Base-by-base conservation (phyloP, 2,329 filamentous ascomycete genomes). In the Pseudocercospora fuligena region DNA sequence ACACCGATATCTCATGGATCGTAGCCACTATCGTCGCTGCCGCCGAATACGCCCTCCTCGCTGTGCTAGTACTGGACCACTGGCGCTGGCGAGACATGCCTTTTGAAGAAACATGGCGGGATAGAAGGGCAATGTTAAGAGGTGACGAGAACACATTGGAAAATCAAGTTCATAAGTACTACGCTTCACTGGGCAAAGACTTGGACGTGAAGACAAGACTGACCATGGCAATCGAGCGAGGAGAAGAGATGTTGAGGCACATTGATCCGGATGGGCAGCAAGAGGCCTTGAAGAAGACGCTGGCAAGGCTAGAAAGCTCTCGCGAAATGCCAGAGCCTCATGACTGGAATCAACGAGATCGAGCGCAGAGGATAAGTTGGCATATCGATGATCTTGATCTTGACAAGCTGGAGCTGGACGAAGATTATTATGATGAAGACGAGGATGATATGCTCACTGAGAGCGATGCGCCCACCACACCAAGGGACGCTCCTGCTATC, bases 291-390 rank as follows among this genome's bases (percentile, higher is more conserved):
- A 16, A 56, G 25, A n/a, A 31, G 5, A 11, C 27, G 11, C 21
- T 56, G 5, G 51, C 23, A n/a, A 12, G 21, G 7, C 27, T n/a
- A 5, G 12, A n/a, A 5, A 7, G 5, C 11, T 29, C 23, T 56
- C 51, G 51, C 7, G 51, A 56, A 33, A 31, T 56, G 25, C 51
- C 51, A 3, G 23, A 56, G 8, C 51, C 27, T 33, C 51, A 29
- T 56, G 51, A 27, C 23, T 56, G 51, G 23, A 56, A 56, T 16
- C 27, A 56, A 19, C 51, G 51, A 19, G 51, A 56, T 31, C 51
- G 51, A 56, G 51, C 51, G 23, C 23, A 31, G 5, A 56, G 51
- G 12, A 21, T n/a, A 1, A 56, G 51, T 27, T 56, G 51, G 51
- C 51, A 56, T 21, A 19, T 29, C 23, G 51, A 56, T 16, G 25